Conservation (phyloP, 805 yeast genomes). For the Wickerhamomyces bovis region DNA sequence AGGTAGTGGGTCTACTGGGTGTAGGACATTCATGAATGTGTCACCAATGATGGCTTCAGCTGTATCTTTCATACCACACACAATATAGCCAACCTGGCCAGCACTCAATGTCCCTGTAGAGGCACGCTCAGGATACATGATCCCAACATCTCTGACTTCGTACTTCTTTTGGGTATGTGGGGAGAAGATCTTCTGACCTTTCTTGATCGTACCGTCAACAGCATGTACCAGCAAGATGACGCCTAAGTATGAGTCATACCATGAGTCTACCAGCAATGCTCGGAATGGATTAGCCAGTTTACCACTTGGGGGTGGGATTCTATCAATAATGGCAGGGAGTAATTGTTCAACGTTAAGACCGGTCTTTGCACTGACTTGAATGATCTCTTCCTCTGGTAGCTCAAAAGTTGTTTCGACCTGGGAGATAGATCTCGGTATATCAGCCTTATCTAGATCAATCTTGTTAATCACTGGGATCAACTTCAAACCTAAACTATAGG, state of each 20-base stretch:
- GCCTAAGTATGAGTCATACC: slow-evolving; percentile 93
- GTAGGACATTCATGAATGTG: slow-evolving; percentile 63
- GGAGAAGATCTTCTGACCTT: slow-evolving; percentile 70
- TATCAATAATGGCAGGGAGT: slow-evolving; percentile 75
- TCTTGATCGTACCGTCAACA: slow-evolving; percentile 73
- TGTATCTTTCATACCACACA: slow-evolving; percentile 91
- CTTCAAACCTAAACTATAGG: slow-evolving; percentile 76
- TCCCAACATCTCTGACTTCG: slow-evolving; percentile 89
- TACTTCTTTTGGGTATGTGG: slow-evolving; percentile 72
- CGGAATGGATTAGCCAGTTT: slow-evolving; percentile 45
- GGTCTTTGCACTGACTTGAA: slow-evolving; percentile 88
- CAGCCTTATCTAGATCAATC: slow-evolving; percentile 84
- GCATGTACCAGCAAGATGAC: slow-evolving; percentile 80
- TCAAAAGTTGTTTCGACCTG: slow-evolving; percentile 87
- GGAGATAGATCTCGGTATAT: slow-evolving; percentile 70
- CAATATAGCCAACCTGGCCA: slow-evolving; percentile 92
- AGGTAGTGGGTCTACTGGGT: slow-evolving; percentile 68
- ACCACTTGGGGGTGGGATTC: slow-evolving; percentile 78
- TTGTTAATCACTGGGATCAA: slow-evolving; percentile 88
- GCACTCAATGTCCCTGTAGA: slow-evolving; percentile 61
- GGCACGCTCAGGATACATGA: slow-evolving; percentile 86
- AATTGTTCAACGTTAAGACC: slow-evolving; percentile 74
- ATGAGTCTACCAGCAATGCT: slow-evolving; percentile 88
- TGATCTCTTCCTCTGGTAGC: slow-evolving; percentile 62
- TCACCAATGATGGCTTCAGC: slow-evolving; percentile 89